These are phyloP conservation scores for Paraleonurus japonicus DNA, from an alignment of 257 asterid species.

Conservation along the genomic window DNA sequence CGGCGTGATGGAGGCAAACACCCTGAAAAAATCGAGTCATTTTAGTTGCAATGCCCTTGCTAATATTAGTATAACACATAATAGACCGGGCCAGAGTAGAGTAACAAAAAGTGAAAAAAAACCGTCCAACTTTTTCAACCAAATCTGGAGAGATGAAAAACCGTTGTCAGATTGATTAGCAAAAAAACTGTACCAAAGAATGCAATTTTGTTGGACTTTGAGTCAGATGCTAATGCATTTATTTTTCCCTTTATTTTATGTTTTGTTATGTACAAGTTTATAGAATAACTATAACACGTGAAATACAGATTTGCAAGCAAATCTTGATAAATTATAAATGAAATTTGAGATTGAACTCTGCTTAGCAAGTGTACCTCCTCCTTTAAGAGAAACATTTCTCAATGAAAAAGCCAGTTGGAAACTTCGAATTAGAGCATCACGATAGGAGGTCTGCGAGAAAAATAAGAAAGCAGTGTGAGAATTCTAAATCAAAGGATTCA, in stretches of 20 bases:
- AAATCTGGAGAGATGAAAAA: not conserved
- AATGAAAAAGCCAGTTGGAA: conserved; percentile 88
- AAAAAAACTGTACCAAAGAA: not conserved
- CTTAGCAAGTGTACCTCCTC: conserved; percentile 52
- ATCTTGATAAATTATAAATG: not conserved
- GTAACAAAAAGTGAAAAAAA: not conserved
- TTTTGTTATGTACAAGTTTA: not conserved
- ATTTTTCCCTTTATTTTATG: not conserved
- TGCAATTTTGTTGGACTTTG: not conserved
- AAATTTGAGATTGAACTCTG: not conserved
- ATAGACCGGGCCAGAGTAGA: not conserved
- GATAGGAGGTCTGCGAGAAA: conserved; percentile 62
- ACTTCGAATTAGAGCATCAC: conserved; percentile 72
- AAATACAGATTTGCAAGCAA: conserved; percentile 18
- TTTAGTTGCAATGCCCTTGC: conserved; percentile 9
- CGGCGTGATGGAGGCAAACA: conserved; percentile 80
- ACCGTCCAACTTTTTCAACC: not conserved
- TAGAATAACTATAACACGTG: not conserved
- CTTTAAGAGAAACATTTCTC: conserved; percentile 51
- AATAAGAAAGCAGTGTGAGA: conserved; percentile 8
- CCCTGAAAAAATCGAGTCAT: conserved; percentile 50
- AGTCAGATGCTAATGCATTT: not conserved
- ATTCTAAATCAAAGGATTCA: not conserved
- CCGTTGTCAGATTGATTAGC: not conserved
- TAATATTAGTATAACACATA: not conserved